Evolutionary conservation across 768 basidiomycete species (phyloP).

Genomic region (Lactarius hatsudake): DNA sequence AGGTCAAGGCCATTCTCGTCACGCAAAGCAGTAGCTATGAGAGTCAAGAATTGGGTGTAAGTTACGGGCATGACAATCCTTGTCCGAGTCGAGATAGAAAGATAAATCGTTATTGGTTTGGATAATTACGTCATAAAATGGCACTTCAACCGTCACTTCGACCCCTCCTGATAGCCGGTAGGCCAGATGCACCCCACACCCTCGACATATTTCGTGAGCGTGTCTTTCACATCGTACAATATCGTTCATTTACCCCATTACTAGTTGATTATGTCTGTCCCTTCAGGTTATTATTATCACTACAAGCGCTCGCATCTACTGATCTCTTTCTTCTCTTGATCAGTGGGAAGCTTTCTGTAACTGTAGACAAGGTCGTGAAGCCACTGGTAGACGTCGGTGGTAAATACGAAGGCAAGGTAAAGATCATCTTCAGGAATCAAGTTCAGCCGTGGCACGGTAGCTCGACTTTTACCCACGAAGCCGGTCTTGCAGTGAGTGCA

Average conservation of each 20-base stretch:
- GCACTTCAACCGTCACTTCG: constrained; percentile 74
- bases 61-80: constrained; percentile 34
- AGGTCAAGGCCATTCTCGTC: constrained; percentile 66
- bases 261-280: constrained; percentile 88
- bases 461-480: constrained; percentile 80
- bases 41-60: constrained; percentile 57
- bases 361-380: constrained; percentile 57
- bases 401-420: constrained; percentile 68
- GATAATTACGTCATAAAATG: constrained; percentile 42
- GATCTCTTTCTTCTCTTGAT: not conserved
- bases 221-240: not conserved
- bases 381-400: constrained; percentile 59
- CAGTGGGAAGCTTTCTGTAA: constrained; percentile 59
- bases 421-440: constrained; percentile 65
- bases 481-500: constrained; percentile 65
- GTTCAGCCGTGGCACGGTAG: constrained; percentile 79
- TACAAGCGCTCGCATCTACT: not conserved
- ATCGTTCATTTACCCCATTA: not conserved
- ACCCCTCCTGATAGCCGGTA: constrained; percentile 62
- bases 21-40: constrained; percentile 58
- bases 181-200: constrained; percentile 62
- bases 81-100: not conserved
- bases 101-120: not conserved
- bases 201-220: constrained; percentile 73
- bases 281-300: constrained; percentile 49